Evolutionary conservation across 495 filamentous ascomycete species (phyloP), one percentile per base, ranked within the genome.

Genomic region (Penicillium longicatenatum): DNA sequence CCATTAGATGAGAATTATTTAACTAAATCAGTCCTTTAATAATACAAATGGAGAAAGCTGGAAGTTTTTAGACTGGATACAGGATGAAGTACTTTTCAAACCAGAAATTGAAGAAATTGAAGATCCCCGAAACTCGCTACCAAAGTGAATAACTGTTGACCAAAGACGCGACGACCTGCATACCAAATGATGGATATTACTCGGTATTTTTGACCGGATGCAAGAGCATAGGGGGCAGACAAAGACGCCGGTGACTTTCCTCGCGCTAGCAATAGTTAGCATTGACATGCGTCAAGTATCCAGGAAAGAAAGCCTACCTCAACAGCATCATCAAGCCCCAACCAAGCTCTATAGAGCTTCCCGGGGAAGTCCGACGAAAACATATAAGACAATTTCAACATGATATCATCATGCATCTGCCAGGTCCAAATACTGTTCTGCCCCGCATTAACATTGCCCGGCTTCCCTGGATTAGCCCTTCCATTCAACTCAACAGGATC

Each of bases 341-440:
- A 69, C 77, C 86, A 88, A 61, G 84, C 79, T 64, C 86, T 75
- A 64, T 84, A 89, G 39, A 89, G 55, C 50, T 78, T 71, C 67
- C 75, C 76, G 5, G 84, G 77, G 31, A 84, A 81, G 17, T 63
- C 62, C 4, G 79, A 75, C 12, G 75, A 68, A 64, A 77, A 87
- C 61, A 64, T 64, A 42, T 57, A 65, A 6, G 58, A 54, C 22
- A 54, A 54, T 24, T 59, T 53, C 26, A 56, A 50, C 4, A 61
- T 24, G 41, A 68, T 60, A 30, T 64, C 52, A 46, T 68, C 43
- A 44, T 62, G 55, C 17, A 48, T 48, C 14, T 47, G 48, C 62
- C 62, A 68, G 20, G 46, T 63, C 54, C 63, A 68, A 7, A 65
- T 57, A 29, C 65, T 68, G 26, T 60, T 46, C 10, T 41, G 8